phyloP scores from a whole-genome alignment of 768 basidiomycete species.

The Asterophora parasitica region DNA sequence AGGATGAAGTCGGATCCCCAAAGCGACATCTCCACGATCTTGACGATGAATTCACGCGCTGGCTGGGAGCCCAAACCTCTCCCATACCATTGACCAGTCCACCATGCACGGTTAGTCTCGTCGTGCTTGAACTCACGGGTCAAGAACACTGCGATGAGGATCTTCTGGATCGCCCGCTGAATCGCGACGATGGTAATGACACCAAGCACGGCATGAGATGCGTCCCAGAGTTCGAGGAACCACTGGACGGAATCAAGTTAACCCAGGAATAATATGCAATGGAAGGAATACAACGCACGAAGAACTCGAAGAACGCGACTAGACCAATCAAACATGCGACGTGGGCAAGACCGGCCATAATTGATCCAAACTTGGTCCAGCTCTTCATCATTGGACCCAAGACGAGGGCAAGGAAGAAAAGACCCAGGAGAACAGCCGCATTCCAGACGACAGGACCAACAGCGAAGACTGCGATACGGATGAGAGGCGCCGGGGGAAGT shows the following conservation, averaged over 20 bases:
- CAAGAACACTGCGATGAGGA: conserved; percentile 89
- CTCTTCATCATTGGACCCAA: conserved; percentile 84
- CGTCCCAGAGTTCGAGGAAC: conserved; percentile 96
- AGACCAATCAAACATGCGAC: conserved; percentile 74
- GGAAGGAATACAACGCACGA: conserved; percentile 51
- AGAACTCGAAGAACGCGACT: conserved; percentile 92
- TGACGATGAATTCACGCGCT: conserved; percentile 95
- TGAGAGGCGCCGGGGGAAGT: conserved; percentile 73
- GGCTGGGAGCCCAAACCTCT: conserved; percentile 94
- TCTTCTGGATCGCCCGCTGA: conserved; percentile 90
- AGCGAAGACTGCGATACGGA: conserved; percentile 85
- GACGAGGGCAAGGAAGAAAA: conserved; percentile 93
- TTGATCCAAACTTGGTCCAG: conserved; percentile 84
- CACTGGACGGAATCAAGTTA: conserved; percentile 46
- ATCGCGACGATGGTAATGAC: conserved; percentile 85
- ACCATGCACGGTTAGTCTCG: conserved; percentile 98
- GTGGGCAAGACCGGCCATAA: conserved; percentile 93
- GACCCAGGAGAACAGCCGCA: conserved; percentile 72
- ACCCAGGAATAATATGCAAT: conserved; percentile 22
- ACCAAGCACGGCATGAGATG: conserved; percentile 94
- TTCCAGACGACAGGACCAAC: conserved; percentile 96
- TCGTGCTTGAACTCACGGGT: conserved; percentile 98
- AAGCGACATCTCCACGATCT: conserved; percentile 95
- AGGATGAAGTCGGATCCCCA: conserved; percentile 96
- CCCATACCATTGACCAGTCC: conserved; percentile 98